Base-by-base conservation (phyloP, 768 basidiomycete species). In the Collybia mongolica region DNA sequence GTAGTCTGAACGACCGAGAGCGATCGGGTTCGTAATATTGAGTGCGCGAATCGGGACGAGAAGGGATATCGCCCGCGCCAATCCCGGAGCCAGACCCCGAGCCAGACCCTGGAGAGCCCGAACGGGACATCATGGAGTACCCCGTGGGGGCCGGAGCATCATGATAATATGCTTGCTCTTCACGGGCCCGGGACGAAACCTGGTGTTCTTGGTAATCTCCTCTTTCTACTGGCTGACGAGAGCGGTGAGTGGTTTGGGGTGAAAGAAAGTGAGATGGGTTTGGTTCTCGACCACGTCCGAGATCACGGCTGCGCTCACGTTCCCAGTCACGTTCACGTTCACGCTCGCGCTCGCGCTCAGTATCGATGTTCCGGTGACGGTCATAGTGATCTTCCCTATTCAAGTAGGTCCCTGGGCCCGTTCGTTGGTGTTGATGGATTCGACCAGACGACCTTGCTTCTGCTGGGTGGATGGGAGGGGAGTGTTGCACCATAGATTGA, bases 371-470 rank as follows among this genome's bases (percentile, higher is more conserved):
- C 45, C 71, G 70, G 44, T 73, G 73, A 50, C 72, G 73, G n/a
- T 79, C 77, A 46, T 73, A 71, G 49, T 78, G 71, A 24, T 82
- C 79, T 19, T 81, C 75, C 50, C 78, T 69, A 59, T 75, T 78
- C 41, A 84, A 72, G 56, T 76, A 81, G 20, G 81, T 72, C 2
- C 75, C 83, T 36, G 84, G 83, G 6, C 84, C 85, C 58, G 84
- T 60, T 48, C 84, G 82, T 64, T 86, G 86, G 65, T 88, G 86
- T 52, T 73, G 74, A 63, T 88, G 88, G 41, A 75, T 64, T 58
- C 77, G 76, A 53, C 67, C 54, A 47, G 70, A 62, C 53, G 69
- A 65, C 24, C 74, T 70, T 12, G 65, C 50, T 43, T 71, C 64
- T 4, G 69, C 63, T 15, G 72, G 62, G 17, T 60, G 65, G 15